These are phyloP conservation scores for Aspergillus aculeatinus DNA, from an alignment of 2,329 filamentous ascomycete genomes.

Conservation along the genomic window DNA sequence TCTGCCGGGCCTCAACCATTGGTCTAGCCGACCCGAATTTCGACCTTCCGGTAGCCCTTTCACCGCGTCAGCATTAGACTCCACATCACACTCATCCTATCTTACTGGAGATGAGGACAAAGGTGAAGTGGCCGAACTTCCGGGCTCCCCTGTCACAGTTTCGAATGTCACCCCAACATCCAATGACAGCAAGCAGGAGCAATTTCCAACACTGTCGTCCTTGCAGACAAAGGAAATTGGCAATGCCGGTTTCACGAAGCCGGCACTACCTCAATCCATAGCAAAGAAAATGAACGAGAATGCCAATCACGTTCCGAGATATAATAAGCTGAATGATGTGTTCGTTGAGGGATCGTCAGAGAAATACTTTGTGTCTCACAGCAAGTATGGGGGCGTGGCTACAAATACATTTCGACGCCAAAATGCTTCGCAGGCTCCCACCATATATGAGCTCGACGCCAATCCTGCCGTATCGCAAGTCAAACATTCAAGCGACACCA, in stretches of 20 bases:
- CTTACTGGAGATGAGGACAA: slow-evolving; percentile 1
- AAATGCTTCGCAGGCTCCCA: slow-evolving; percentile 20
- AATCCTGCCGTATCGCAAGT: slow-evolving; percentile 20
- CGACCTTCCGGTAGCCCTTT: slow-evolving; percentile 23
- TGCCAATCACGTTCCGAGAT: neutral
- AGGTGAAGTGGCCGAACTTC: slow-evolving; percentile 14
- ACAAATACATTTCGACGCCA: slow-evolving; percentile 22
- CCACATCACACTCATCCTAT: neutral
- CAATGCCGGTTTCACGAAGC: neutral
- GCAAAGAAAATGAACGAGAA: neutral
- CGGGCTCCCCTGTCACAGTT: slow-evolving; percentile 12
- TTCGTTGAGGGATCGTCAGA: slow-evolving; percentile 16
- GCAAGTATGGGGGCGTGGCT: slow-evolving; percentile 17
- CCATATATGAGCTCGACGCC: slow-evolving; percentile 36
- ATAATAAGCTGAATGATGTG: slow-evolving; percentile 1
- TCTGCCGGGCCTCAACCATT: slow-evolving; percentile 19
- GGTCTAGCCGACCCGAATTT: slow-evolving; percentile 15
- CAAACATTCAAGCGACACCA: slow-evolving; percentile 1
- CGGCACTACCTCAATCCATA: neutral
- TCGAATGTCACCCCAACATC: slow-evolving; percentile 20
- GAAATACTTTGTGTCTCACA: slow-evolving; percentile 26
- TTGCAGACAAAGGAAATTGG: slow-evolving; percentile 24
- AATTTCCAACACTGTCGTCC: slow-evolving; percentile 25
- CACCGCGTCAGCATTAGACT: slow-evolving; percentile 12
- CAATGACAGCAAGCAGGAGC: slow-evolving; percentile 22